Percentiles rank a stretch among this genome's conserved stretches.
Conservation (phyloP, 108 stramenopile genomes). For the Phaeodactylum tricornutum region DNA sequence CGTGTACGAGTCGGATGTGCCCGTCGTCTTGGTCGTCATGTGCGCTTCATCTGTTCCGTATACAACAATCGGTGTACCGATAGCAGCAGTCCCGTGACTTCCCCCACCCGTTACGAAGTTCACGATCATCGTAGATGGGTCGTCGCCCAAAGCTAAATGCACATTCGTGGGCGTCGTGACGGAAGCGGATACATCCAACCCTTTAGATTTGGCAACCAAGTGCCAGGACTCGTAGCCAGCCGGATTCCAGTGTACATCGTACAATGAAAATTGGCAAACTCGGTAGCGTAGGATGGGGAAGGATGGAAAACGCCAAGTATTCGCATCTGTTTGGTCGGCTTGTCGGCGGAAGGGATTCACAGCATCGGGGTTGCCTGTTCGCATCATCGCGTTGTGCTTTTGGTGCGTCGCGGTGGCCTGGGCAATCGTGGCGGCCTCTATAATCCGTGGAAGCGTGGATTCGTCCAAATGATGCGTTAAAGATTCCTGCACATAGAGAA, state of each 20-base stretch:
- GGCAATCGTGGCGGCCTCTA: constrained; percentile 39
- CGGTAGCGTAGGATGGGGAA: constrained; percentile 36
- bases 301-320: constrained; percentile 43
- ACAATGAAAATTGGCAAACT: constrained; percentile 36
- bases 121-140: constrained; percentile 27
- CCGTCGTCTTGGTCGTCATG: neutral
- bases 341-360: too few species aligned
- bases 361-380: too few species aligned
- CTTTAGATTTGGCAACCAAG: constrained; percentile 1
- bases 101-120: constrained; percentile 42
- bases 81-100: neutral
- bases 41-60: constrained; percentile 5
- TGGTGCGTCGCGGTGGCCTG: constrained; percentile 30
- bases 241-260: too few species aligned
- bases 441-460: constrained; percentile 11
- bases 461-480: constrained; percentile 1
- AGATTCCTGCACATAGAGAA: neutral
- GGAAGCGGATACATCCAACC: constrained; percentile 7
- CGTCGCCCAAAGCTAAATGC: constrained; percentile 34
- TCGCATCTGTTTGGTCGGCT: neutral
- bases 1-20: constrained; percentile 41
- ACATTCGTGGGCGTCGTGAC: constrained; percentile 28
- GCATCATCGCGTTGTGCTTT: constrained; percentile 8
- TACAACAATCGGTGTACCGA: constrained; percentile 29
- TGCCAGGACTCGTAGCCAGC: neutral